These are phyloP conservation scores for Penicillium aurantiogriseum DNA, from an alignment of 2,329 filamentous ascomycete species.

Conservation along the genomic window DNA sequence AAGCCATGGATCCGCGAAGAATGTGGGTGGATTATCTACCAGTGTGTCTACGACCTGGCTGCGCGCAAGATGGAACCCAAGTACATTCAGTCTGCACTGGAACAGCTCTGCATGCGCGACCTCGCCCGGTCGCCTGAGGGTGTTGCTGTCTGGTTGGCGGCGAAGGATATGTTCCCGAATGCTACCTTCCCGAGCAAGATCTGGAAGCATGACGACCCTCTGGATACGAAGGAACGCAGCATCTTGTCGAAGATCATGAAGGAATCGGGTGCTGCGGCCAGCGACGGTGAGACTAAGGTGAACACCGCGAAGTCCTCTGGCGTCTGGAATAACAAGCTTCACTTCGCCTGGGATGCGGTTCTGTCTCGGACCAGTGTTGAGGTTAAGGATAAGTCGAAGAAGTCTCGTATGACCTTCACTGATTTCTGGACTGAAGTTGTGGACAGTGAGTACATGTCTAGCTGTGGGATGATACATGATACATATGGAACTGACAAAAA, in stretches of 20 bases:
- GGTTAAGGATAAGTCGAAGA: slow-evolving; percentile 34
- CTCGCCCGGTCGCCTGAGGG: slow-evolving; percentile 82
- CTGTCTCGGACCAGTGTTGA: slow-evolving; percentile 49
- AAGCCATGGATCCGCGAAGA: slow-evolving; percentile 89
- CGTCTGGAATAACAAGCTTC: slow-evolving; percentile 75
- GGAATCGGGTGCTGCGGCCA: slow-evolving; percentile 51
- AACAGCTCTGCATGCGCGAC: slow-evolving; percentile 61
- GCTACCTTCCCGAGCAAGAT: slow-evolving; percentile 66
- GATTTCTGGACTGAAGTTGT: slow-evolving; percentile 85
- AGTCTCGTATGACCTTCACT: slow-evolving; percentile 54
- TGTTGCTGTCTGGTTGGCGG: slow-evolving; percentile 80
- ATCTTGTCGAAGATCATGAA: slow-evolving; percentile 75
- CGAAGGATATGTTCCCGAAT: slow-evolving; percentile 62
- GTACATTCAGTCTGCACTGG: slow-evolving; percentile 61
- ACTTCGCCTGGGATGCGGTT: slow-evolving; percentile 84
- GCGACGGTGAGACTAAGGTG: slow-evolving; percentile 30
- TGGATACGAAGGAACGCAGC: slow-evolving; percentile 66
- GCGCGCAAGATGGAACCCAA: slow-evolving; percentile 40
- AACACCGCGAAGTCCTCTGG: slow-evolving; percentile 52
- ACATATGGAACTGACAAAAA: slow-evolving; percentile 20
- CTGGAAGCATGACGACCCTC: slow-evolving; percentile 71
- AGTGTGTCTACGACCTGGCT: slow-evolving; percentile 61
- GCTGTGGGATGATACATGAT: slow-evolving; percentile 14
- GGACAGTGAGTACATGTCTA: slow-evolving; percentile 62
- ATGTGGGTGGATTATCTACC: slow-evolving; percentile 77